These are phyloP conservation scores for Obelidium mucronatum DNA, from an alignment of 192 early-diverging fungal genomes.

Conservation along the genomic window DNA sequence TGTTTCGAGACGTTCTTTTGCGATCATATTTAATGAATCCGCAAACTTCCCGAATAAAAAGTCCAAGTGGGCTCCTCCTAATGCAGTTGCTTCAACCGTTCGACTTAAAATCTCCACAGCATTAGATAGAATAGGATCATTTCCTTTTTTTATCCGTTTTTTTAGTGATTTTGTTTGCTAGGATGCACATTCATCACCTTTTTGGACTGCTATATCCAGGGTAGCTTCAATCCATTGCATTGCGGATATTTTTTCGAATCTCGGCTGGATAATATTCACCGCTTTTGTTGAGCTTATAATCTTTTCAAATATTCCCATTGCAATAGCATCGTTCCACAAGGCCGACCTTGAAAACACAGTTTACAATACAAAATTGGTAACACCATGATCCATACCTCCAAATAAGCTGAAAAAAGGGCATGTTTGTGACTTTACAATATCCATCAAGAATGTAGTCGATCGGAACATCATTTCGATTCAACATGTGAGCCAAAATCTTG, in stretches of 20 bases:
- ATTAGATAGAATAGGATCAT: neutral
- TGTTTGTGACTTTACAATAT: neutral
- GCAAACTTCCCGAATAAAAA: neutral
- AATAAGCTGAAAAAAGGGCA: constrained; percentile 17
- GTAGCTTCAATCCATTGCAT: neutral
- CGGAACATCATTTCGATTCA: neutral
- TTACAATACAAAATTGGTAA: neutral
- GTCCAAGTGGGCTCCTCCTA: neutral
- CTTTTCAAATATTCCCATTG: constrained; percentile 11
- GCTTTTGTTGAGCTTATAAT: neutral
- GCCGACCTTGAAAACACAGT: neutral
- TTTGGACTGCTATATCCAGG: neutral
- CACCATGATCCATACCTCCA: neutral
- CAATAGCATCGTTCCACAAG: neutral
- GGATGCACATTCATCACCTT: no score
- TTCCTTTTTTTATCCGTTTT: neutral
- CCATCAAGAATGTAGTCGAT: constrained; percentile 13
- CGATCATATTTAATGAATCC: neutral
- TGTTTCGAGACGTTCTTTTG: neutral
- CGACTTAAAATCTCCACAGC: neutral
- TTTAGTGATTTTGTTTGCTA: no score
- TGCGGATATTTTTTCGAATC: neutral
- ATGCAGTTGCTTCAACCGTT: neutral
- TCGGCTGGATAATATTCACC: neutral
- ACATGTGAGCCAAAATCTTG: constrained; percentile 7